Evolutionary conservation across 805 yeast species (phyloP).

Genomic region (Brettanomyces sp.): DNA sequence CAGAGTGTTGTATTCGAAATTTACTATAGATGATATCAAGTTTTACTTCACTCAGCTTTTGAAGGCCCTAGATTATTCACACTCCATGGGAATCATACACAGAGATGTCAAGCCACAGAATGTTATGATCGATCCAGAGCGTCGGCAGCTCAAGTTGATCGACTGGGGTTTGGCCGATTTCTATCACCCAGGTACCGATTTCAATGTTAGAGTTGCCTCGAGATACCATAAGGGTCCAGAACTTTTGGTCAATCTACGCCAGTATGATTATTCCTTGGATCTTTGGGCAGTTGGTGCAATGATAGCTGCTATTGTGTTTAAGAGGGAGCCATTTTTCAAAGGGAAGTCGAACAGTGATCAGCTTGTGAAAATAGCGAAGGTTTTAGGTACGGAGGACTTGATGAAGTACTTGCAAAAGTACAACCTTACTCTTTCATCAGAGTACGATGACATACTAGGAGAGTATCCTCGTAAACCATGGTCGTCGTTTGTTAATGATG

Average conservation of each 20-base stretch:
- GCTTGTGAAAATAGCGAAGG: conserved; percentile 80
- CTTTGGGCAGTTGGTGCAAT: conserved; percentile 89
- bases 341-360: conserved; percentile 90
- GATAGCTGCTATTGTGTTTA: conserved; percentile 82
- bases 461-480: conserved; percentile 60
- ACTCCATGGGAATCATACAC: conserved; percentile 92
- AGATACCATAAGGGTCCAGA: conserved; percentile 92
- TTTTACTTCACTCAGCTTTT: conserved; percentile 78
- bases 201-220: conserved; percentile 86
- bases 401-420: conserved; percentile 59
- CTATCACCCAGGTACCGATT: conserved; percentile 82
- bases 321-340: conserved; percentile 86
- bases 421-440: conserved; percentile 58
- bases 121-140: conserved; percentile 79
- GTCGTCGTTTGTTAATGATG: conserved; percentile 49
- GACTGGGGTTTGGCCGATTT: conserved; percentile 96
- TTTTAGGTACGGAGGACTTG: conserved; percentile 75
- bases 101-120: conserved; percentile 92
- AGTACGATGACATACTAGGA: conserved; percentile 68
- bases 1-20: conserved; percentile 75
- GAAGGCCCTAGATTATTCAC: conserved; percentile 77
- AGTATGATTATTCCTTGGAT: conserved; percentile 82
- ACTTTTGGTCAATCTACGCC: conserved; percentile 68
- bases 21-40: conserved; percentile 65
- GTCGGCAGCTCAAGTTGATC: conserved; percentile 56